phyloP scores from a whole-genome alignment of 495 filamentous ascomycete genomes.

The Podospora sp. region DNA sequence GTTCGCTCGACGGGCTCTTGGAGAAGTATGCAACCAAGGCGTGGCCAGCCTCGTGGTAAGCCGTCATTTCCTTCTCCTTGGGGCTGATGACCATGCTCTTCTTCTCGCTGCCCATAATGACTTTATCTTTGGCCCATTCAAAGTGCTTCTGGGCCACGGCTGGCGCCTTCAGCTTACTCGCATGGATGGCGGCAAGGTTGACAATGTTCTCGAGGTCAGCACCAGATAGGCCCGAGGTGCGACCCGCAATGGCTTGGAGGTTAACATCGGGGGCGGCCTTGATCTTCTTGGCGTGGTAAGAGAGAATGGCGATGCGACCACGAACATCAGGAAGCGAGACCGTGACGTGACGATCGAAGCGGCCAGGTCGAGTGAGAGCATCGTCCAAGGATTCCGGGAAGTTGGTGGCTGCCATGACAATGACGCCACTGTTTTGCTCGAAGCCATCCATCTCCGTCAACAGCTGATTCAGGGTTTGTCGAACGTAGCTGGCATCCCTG shows the following conservation, averaged over 20 bases:
- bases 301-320: conserved; percentile 86
- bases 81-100: conserved; percentile 83
- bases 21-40: conserved; percentile 86
- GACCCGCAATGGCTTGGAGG: conserved; percentile 75
- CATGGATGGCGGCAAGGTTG: conserved; percentile 93
- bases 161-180: conserved; percentile 73
- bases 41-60: conserved; percentile 97
- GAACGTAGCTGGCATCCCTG: conserved; percentile 91
- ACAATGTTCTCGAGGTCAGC: conserved; percentile 95
- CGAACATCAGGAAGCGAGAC: conserved; percentile 95
- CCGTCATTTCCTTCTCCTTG: conserved; percentile 85
- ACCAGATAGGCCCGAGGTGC: conserved; percentile 89
- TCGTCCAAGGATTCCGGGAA: conserved; percentile 94
- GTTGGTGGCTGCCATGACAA: conserved; percentile 94
- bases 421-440: conserved; percentile 88
- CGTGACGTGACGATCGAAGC: conserved; percentile 88
- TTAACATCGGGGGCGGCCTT: conserved; percentile 78
- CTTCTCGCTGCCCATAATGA: conserved; percentile 95
- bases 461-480: conserved; percentile 95
- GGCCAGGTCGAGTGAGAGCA: conserved; percentile 88
- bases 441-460: conserved; percentile 98
- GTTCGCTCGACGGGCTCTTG: conserved; percentile 62
- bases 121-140: conserved; percentile 97
- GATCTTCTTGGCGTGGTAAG: conserved; percentile 88
- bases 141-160: conserved; percentile 79